Base-by-base conservation (phyloP, 108 stramenopile species). In the Stephanodiscus triporus region DNA sequence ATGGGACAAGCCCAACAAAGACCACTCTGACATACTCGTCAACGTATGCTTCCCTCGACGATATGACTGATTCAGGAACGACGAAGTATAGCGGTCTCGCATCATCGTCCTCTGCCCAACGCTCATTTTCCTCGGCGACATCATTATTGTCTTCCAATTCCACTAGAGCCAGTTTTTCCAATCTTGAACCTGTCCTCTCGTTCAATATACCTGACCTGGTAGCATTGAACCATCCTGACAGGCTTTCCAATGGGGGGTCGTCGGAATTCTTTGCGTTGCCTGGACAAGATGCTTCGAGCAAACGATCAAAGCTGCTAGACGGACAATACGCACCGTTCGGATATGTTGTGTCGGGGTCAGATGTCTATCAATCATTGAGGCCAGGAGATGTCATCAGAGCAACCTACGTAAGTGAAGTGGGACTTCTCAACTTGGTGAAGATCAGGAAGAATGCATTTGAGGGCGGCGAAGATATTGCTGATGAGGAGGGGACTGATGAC, bases 311-410 rank as follows among this genome's bases (percentile, higher is more conserved):
- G 8, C 45, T 85, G 22, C 67, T 95, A 40, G 84, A 95, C 60
- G 91, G 91, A 4, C 80, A 91, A 38, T 95, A 92, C 67, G 91
- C 93, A 23, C 89, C 91, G 0, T 95, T 95, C 66, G 93, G 93
- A 29, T 95, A 89, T 71, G 88, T 95, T 51, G 79, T 89, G 6
- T 72, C 81, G 14, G 93, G 93, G 19, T 77, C 68, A 10, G 88
- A 91, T 66, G 47, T 95, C 9, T 89, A 84, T 56, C 70, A 90
- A 45, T 72, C 78, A 19, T 53, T 95, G 10, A 68, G 85, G 66
- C 81, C 89, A 29, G 89, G 87, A 26, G 93, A 95, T 85, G 64
- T 89, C 10, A 92, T 95, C 60, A 82, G 74, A 22, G 77, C 89
- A 13, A 95, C 93, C 5, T 80, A 74, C 75, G 88, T 92, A 1